Evolutionary conservation across 139 green algal species (phyloP), one percentile per base, ranked within the genome.

Genomic region (Penium margaritaceum): DNA sequence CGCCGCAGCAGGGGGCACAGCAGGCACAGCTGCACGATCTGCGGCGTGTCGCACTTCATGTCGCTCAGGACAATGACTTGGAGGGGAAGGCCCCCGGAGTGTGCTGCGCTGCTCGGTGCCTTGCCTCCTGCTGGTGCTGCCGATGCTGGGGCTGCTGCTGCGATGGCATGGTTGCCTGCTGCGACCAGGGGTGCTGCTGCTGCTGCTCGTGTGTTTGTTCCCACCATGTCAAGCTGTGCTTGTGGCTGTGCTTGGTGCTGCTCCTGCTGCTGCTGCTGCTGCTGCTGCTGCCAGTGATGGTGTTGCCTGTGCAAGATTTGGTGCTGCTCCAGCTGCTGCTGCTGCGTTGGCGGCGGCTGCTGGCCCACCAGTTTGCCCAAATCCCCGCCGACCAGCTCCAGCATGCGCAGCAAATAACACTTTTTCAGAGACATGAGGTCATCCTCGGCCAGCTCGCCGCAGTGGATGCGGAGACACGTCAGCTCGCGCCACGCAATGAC

Each of bases 401-500:
- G 44, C 34, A 38, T 9, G 30, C 66, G 66, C 38, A 74, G 21
- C 38, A 39, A 34, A 24, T 74, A 74, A 32, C 66, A 74, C 66
- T 74, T 74, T 43, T 63, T 64, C 36, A 74, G 27, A 12, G 66
- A 37, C 66, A 74, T 74, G 21, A 74, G 41, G 36, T 74, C 66
- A 21, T 74, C 66, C 39, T 58, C 66, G 17, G 51, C 46, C 21
- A 74, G 66, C 33, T n/a, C 54, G 21, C 66, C 66, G 12, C 66
- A 74, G 66, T 74, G 66, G 24, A 74, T 74, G 15, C 24, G 51
- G 21, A 74, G 15, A 30, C n/a, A 58, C 46, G 34, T n/a, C 2
- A 74, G 66, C 12, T 74, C 66, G 3, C 66, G 66, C 66, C 66
- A 74, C 24, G 66, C 66, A n/a, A 74, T 74, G 17, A 74, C 66